Percentiles rank a stretch among this genome's conserved stretches.
phyloP scores from a whole-genome alignment of 2,329 filamentous ascomycete species.

The Cyclaneusma minus region DNA sequence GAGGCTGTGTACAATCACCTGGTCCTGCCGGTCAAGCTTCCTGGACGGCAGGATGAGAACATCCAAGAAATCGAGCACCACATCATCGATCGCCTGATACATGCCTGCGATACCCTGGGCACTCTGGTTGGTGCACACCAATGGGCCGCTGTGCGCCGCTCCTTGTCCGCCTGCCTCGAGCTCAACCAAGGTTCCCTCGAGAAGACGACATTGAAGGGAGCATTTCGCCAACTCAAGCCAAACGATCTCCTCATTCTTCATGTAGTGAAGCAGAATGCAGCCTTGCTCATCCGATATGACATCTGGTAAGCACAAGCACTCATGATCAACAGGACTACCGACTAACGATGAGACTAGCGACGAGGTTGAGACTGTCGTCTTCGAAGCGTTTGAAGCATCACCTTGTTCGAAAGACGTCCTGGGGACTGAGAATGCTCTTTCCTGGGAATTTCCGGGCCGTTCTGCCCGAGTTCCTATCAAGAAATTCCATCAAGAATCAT shows the following conservation, averaged over 20 bases:
- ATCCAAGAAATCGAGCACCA: slow-evolving; percentile 14
- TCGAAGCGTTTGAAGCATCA: slow-evolving; percentile 48
- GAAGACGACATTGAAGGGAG: slow-evolving; percentile 12
- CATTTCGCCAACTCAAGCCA: slow-evolving; percentile 15
- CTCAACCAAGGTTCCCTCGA: slow-evolving; percentile 9
- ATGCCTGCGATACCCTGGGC: slow-evolving; percentile 8
- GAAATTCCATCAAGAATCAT: slow-evolving; percentile 22
- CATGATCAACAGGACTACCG: slow-evolving; percentile 4
- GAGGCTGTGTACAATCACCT: slow-evolving; percentile 24
- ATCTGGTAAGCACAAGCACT: slow-evolving; percentile 14
- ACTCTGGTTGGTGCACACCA: slow-evolving; percentile 6
- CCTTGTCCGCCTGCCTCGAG: slow-evolving; percentile 7
- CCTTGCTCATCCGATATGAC: slow-evolving; percentile 23
- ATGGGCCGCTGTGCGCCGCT: slow-evolving; percentile 8
- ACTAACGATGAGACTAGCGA: slow-evolving; percentile 8
- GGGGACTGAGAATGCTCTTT: slow-evolving; percentile 31
- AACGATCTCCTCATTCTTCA: slow-evolving; percentile 24
- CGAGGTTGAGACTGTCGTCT: slow-evolving; percentile 21
- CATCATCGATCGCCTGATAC: slow-evolving; percentile 14
- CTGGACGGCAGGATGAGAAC: slow-evolving; percentile 19
- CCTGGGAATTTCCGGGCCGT: slow-evolving; percentile 43
- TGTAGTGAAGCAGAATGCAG: slow-evolving; percentile 32
- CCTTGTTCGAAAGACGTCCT: slow-evolving; percentile 35
- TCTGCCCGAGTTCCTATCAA: slow-evolving; percentile 29
- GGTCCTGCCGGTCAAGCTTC: slow-evolving; percentile 25